Conservation (phyloP, 1,139 yeast genomes). For the Diutina ranongensis region DNA sequence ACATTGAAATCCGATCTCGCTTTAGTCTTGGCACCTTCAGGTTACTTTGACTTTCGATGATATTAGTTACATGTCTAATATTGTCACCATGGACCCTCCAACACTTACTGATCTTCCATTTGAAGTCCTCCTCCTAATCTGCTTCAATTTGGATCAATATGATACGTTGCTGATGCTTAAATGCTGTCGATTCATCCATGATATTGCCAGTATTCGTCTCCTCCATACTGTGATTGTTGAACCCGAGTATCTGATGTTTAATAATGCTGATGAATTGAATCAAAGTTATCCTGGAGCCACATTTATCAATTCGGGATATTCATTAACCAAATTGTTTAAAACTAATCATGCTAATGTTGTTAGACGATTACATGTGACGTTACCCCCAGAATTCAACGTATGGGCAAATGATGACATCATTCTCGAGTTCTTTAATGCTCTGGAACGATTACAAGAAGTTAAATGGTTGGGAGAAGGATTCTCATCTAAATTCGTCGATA, state of each 20-base stretch:
- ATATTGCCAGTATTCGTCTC: background rate
- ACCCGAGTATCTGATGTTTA: background rate
- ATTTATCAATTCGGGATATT: slow-evolving; percentile 1
- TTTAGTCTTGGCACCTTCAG: background rate
- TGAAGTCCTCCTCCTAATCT: background rate
- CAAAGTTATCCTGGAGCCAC: background rate
- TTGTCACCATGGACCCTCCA: too few relatives aligned
- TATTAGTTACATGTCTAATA: too few relatives aligned
- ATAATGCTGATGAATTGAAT: background rate
- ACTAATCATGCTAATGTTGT: background rate
- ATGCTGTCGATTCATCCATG: background rate
- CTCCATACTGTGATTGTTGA: slow-evolving; percentile 1
- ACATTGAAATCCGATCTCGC: background rate
- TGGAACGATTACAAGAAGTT: background rate
- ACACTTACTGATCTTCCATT: background rate
- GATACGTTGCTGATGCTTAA: background rate
- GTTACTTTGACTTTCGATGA: too few relatives aligned
- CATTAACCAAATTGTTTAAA: background rate
- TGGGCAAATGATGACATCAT: background rate
- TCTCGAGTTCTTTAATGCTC: background rate
- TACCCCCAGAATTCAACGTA: slow-evolving; percentile 2
- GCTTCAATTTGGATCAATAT: background rate
- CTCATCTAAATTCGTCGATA: background rate
- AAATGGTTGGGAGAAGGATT: slow-evolving; percentile 4
- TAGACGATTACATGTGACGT: background rate